Conservation (phyloP, 1,284 basidiomycete species). For the Irpex lacteus region DNA sequence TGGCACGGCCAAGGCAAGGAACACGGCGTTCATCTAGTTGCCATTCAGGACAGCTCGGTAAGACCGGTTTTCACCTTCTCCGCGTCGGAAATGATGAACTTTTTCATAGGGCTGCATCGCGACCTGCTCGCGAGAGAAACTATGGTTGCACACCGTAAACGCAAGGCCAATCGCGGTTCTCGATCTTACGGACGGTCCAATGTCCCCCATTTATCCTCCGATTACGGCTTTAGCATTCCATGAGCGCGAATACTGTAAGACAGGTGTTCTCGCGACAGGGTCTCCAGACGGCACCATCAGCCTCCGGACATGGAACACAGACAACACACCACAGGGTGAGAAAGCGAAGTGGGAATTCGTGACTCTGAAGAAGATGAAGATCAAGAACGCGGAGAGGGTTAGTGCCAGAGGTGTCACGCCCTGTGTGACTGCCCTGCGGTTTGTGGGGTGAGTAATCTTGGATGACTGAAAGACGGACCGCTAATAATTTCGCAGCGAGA, state of each 20-base stretch:
- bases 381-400: slow-evolving; percentile 26
- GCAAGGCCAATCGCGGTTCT: slow-evolving; percentile 67
- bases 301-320: slow-evolving; percentile 72
- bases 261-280: slow-evolving; percentile 70
- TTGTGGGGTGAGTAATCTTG: slow-evolving; percentile 55
- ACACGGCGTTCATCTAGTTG: slow-evolving; percentile 62
- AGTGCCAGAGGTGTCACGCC: slow-evolving; percentile 32
- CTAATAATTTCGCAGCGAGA: slow-evolving; percentile 42
- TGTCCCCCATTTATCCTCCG: slow-evolving; percentile 32
- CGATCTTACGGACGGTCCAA: slow-evolving; percentile 50
- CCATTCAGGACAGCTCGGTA: slow-evolving; percentile 86
- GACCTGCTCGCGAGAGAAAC: slow-evolving; percentile 65
- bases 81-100: not conserved
- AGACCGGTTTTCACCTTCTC: slow-evolving; percentile 2
- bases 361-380: slow-evolving; percentile 61
- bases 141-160: slow-evolving; percentile 83
- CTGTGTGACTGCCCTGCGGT: slow-evolving; percentile 63
- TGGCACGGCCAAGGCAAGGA: slow-evolving; percentile 53
- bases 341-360: slow-evolving; percentile 72
- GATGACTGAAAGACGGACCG: not conserved
- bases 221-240: slow-evolving; percentile 72
- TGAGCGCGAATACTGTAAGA: slow-evolving; percentile 73
- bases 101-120: slow-evolving; percentile 72
- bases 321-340: slow-evolving; percentile 59
- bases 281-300: slow-evolving; percentile 64